Percentiles rank a stretch among this genome's conserved stretches.
Evolutionary conservation across 306 rosid genomes (phyloP).

Genomic region (Medicago ruthenica): DNA sequence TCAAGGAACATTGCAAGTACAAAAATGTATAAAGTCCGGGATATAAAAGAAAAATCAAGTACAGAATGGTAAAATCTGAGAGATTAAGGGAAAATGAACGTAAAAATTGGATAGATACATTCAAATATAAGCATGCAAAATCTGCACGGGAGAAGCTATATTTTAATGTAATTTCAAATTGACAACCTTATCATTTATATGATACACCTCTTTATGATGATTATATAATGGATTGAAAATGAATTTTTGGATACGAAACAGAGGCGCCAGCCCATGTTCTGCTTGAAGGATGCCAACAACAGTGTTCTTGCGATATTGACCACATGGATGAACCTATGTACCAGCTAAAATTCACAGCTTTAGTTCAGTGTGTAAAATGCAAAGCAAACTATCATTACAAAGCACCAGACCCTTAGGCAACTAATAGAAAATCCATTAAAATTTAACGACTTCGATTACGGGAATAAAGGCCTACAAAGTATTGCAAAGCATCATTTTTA

Average conservation of each 20-base stretch:
- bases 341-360: conserved; percentile 50
- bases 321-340: conserved; percentile 92
- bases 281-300: conserved; percentile 95
- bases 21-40: conserved; percentile 20
- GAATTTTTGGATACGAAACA: conserved; percentile 82
- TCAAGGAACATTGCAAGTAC: conserved; percentile 62
- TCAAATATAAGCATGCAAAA: conserved; percentile 26
- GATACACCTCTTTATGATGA: conserved; percentile 1
- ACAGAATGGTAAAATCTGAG: conserved; percentile 20
- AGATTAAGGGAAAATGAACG: conserved; percentile 39
- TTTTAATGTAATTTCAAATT: conserved; percentile 15
- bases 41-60: conserved; percentile 55
- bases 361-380: conserved; percentile 22
- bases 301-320: conserved; percentile 97
- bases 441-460: background rate
- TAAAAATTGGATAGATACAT: conserved; percentile 24
- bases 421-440: conserved; percentile 26
- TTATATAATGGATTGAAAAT: conserved; percentile 18
- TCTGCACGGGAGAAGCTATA: conserved; percentile 10
- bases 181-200: conserved; percentile 17
- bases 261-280: conserved; percentile 81
- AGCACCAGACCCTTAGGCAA: conserved; percentile 12
- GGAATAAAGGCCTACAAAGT: background rate
- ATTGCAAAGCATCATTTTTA: too few species aligned
- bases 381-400: conserved; percentile 21